phyloP scores from a whole-genome alignment of 768 basidiomycete species.

The Rubroboletus satanas region DNA sequence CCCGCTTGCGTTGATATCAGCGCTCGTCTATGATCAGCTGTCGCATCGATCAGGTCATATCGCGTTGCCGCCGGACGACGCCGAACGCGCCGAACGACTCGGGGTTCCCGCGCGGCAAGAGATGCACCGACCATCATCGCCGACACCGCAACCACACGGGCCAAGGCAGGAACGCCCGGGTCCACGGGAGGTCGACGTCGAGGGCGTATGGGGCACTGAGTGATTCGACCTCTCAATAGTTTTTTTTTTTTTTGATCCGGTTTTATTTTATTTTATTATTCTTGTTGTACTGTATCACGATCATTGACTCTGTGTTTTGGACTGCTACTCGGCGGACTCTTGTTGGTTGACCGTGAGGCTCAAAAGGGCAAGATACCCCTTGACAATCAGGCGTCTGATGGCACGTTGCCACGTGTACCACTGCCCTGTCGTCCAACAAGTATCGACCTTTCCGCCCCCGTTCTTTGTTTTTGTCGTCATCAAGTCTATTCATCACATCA shows the following conservation, averaged over 20 bases:
- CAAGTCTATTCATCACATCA: too few relatives aligned
- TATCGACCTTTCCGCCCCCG: too few relatives aligned
- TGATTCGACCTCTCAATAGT: constrained; percentile 2
- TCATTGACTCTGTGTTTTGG: too few relatives aligned
- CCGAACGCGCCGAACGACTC: neutral
- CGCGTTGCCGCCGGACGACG: constrained; percentile 41
- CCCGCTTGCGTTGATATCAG: constrained; percentile 53
- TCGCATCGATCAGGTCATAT: constrained; percentile 33
- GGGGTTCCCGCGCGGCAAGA: neutral
- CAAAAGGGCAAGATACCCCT: too few relatives aligned
- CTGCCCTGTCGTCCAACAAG: too few relatives aligned
- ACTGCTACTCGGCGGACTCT: too few relatives aligned
- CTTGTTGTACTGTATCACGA: neutral
- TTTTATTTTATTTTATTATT: neutral
- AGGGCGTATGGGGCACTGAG: constrained; percentile 38
- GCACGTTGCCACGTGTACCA: too few relatives aligned
- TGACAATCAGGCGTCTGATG: too few relatives aligned
- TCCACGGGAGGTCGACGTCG: constrained; percentile 43
- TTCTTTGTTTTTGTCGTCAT: too few relatives aligned
- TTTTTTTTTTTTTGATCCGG: neutral
- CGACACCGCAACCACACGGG: neutral
- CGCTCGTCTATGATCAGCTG: constrained; percentile 38
- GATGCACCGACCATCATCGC: constrained; percentile 6
- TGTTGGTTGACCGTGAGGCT: too few relatives aligned
- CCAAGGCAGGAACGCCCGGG: constrained; percentile 6